Percentiles rank a stretch among this genome's conserved stretches.
Evolutionary conservation across 768 basidiomycete genomes (phyloP).

Genomic region (Boletus sp.): DNA sequence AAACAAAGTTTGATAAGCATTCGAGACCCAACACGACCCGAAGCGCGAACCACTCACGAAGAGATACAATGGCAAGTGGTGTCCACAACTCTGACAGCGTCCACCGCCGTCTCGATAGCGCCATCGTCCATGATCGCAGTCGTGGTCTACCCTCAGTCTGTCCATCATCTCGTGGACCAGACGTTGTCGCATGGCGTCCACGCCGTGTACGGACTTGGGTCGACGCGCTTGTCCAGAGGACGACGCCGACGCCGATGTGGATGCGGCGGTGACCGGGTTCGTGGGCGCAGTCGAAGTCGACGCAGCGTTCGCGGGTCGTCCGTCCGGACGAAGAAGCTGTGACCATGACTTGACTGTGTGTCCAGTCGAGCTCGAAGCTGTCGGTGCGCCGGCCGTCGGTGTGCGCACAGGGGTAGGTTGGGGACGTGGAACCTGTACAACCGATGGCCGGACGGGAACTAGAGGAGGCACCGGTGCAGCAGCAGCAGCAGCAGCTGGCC

Average conservation of each 20-base stretch:
- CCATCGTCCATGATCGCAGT: conserved; percentile 49
- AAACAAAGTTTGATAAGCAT: not conserved
- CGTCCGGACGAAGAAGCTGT: too few species aligned
- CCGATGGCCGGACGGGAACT: not conserved
- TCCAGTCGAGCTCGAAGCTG: not conserved
- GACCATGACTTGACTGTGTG: too few species aligned
- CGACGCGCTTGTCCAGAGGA: not conserved
- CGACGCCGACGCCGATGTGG: not conserved
- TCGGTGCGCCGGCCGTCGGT: not conserved
- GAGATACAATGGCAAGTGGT: conserved; percentile 41
- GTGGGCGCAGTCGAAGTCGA: not conserved
- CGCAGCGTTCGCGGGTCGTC: not conserved
- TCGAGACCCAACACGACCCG: not conserved
- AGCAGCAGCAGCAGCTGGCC: not conserved
- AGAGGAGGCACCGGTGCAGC: not conserved
- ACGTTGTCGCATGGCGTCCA: conserved; percentile 8
- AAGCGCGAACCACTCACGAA: conserved; percentile 38
- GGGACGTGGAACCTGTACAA: not conserved
- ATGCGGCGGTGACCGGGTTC: not conserved
- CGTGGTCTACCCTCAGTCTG: conserved; percentile 48
- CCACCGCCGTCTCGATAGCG: conserved; percentile 40
- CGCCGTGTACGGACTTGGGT: not conserved
- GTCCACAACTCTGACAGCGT: conserved; percentile 44
- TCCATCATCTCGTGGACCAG: conserved; percentile 34
- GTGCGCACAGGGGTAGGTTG: not conserved